Percentiles rank a stretch among this genome's conserved stretches.
phyloP scores from a whole-genome alignment of 495 filamentous ascomycete species.

The Penicillium simplicissimum region DNA sequence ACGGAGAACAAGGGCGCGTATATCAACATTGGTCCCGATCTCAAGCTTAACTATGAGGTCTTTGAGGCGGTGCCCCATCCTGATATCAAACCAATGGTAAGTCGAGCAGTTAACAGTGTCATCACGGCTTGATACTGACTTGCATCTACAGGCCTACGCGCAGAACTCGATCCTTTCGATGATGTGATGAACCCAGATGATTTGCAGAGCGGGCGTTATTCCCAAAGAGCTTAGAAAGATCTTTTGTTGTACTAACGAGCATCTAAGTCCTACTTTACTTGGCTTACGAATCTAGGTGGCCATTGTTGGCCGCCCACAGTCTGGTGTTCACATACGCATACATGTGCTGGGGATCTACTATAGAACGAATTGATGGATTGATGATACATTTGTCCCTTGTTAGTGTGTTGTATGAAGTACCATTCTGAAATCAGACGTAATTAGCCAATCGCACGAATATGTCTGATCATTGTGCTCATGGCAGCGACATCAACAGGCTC shows the following conservation, averaged over 20 bases:
- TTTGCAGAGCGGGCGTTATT: slow-evolving; percentile 30
- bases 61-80: slow-evolving; percentile 98
- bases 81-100: slow-evolving; percentile 90
- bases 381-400: background rate
- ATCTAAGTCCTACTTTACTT: slow-evolving; percentile 1
- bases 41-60: slow-evolving; percentile 85
- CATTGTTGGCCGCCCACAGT: background rate
- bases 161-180: slow-evolving; percentile 75
- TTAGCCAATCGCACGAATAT: background rate
- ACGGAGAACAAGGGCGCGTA: slow-evolving; percentile 98
- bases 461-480: background rate
- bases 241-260: slow-evolving; percentile 18
- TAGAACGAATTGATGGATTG: slow-evolving; percentile 2
- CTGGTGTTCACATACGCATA: background rate
- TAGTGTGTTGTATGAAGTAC: background rate
- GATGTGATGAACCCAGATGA: slow-evolving; percentile 45
- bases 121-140: too few relatives aligned
- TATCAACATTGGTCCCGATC: slow-evolving; percentile 93
- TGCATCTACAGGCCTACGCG: slow-evolving; percentile 69
- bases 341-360: background rate
- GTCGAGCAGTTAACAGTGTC: slow-evolving; percentile 22
- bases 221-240: slow-evolving; percentile 25
- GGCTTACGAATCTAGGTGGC: background rate
- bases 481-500: background rate
- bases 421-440: background rate